A percentile compares a stretch with the other conserved stretches of the same genome.
Conservation (phyloP, 1,139 yeast genomes). For the Lodderomyces orthopsilosis region DNA sequence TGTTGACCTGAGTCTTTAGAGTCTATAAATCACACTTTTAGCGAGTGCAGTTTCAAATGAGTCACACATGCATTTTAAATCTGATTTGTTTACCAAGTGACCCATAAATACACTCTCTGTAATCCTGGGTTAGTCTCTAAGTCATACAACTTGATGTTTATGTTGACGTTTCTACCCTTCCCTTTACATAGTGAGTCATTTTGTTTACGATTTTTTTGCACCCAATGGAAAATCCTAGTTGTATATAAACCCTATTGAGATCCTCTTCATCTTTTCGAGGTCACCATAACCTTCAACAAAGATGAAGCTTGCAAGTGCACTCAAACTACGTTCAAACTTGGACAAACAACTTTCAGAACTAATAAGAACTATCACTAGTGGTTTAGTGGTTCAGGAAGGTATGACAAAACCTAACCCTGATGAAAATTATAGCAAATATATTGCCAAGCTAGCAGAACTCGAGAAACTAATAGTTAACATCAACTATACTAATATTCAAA, state of each 20-base stretch:
- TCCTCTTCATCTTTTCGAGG: background rate
- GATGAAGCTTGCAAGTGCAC: conserved; percentile 7
- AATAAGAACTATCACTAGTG: background rate
- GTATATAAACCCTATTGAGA: background rate
- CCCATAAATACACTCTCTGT: too few species aligned
- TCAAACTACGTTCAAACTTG: conserved; percentile 2
- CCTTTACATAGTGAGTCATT: too few species aligned
- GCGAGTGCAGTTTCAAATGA: too few species aligned
- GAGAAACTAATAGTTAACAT: background rate
- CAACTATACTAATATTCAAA: conserved; percentile 1
- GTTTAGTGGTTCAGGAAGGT: background rate
- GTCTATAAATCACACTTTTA: too few species aligned
- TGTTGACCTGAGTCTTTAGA: too few species aligned
- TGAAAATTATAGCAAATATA: background rate
- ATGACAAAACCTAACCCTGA: background rate
- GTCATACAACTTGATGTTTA: too few species aligned
- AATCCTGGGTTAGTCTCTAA: too few species aligned
- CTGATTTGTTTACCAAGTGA: background rate
- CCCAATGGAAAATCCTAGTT: too few species aligned
- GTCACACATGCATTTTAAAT: background rate
- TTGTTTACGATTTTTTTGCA: too few species aligned
- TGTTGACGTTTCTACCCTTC: too few species aligned
- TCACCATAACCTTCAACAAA: background rate
- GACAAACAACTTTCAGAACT: background rate
- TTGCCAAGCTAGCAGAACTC: background rate